Conservation (phyloP, 2,329 filamentous ascomycete species). For the Cercospora beticola region DNA sequence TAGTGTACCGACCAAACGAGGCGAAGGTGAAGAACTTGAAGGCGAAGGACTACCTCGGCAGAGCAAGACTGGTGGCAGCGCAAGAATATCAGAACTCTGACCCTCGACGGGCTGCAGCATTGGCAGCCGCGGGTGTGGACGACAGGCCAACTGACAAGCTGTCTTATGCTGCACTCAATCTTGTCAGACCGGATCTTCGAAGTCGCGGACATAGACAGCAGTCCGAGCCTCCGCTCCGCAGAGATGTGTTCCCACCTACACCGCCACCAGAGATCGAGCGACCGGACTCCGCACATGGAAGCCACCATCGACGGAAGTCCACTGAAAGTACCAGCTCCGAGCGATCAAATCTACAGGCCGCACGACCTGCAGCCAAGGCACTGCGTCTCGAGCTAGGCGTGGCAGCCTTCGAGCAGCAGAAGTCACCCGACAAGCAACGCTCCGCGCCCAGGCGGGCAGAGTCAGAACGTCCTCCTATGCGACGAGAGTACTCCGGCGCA, state of each 20-base stretch:
- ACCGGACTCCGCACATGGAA: slow-evolving; percentile 29
- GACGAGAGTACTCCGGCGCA: slow-evolving; percentile 37
- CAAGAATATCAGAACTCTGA: slow-evolving; percentile 33
- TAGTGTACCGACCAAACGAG: slow-evolving; percentile 92
- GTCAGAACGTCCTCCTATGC: slow-evolving; percentile 45
- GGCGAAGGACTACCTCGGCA: slow-evolving; percentile 95
- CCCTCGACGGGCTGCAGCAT: slow-evolving; percentile 34
- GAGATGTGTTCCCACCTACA: slow-evolving; percentile 94
- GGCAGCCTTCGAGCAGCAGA: slow-evolving; percentile 48
- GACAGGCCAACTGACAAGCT: slow-evolving; percentile 80
- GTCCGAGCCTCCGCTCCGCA: slow-evolving; percentile 75
- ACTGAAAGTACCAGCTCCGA: slow-evolving; percentile 50
- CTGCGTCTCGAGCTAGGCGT: slow-evolving; percentile 50
- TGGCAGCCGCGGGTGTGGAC: slow-evolving; percentile 60
- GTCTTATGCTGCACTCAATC: slow-evolving; percentile 87
- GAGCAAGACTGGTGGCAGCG: slow-evolving; percentile 84
- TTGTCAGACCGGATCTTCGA: slow-evolving; percentile 81
- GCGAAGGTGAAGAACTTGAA: slow-evolving; percentile 98
- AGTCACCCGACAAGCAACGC: slow-evolving; percentile 35
- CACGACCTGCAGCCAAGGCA: slow-evolving; percentile 48
- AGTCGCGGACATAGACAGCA: slow-evolving; percentile 71
- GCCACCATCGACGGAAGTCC: slow-evolving; percentile 33
- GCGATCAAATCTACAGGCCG: slow-evolving; percentile 36
- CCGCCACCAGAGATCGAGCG: slow-evolving; percentile 84
- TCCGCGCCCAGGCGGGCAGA: slow-evolving; percentile 43